These are phyloP conservation scores for Achaetomiella virescens DNA, from an alignment of 495 filamentous ascomycete species.

Conservation along the genomic window DNA sequence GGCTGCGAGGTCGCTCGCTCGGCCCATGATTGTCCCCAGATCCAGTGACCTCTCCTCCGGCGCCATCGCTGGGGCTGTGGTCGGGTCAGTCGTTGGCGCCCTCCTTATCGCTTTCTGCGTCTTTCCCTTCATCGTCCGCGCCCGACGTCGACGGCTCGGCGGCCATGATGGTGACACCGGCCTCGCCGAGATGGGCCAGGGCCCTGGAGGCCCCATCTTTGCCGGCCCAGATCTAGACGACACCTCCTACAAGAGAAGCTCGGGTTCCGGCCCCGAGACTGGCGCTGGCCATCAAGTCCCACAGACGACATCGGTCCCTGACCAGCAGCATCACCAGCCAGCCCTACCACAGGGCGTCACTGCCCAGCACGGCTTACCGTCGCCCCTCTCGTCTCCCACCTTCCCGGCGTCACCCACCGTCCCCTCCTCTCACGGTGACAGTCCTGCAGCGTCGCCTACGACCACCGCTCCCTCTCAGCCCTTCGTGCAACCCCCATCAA, in stretches of 20 bases:
- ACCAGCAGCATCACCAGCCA: slow-evolving; percentile 14
- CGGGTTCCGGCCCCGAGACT: slow-evolving; percentile 4
- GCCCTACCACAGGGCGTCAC: slow-evolving; percentile 18
- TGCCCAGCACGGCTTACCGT: slow-evolving; percentile 25
- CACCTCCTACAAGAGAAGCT: slow-evolving; percentile 19
- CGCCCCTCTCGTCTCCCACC: slow-evolving; percentile 22
- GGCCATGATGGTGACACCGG: slow-evolving; percentile 19
- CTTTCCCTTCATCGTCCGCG: slow-evolving; percentile 31
- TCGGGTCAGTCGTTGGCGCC: slow-evolving; percentile 30
- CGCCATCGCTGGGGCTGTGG: slow-evolving; percentile 32
- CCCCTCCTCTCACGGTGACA: slow-evolving; percentile 1
- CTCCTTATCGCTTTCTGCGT: slow-evolving; percentile 28
- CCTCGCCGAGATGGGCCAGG: slow-evolving; percentile 31
- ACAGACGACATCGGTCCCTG: slow-evolving; percentile 9
- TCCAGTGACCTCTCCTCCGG: slow-evolving; percentile 23
- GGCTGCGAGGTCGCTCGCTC: slow-evolving; percentile 13
- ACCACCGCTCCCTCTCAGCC: slow-evolving; percentile 11
- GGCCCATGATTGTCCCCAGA: slow-evolving; percentile 27
- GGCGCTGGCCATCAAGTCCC: slow-evolving; percentile 10
- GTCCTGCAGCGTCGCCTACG: slow-evolving; percentile 8
- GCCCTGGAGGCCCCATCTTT: slow-evolving; percentile 31
- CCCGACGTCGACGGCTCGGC: slow-evolving; percentile 20
- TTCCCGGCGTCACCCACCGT: slow-evolving; percentile 17
- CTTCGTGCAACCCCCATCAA: slow-evolving; percentile 2
- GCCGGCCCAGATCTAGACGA: slow-evolving; percentile 13